A percentile compares a stretch with the other conserved stretches of the same genome.
Conservation (phyloP, 345 rosid species). For the Camelina sativa region DNA sequence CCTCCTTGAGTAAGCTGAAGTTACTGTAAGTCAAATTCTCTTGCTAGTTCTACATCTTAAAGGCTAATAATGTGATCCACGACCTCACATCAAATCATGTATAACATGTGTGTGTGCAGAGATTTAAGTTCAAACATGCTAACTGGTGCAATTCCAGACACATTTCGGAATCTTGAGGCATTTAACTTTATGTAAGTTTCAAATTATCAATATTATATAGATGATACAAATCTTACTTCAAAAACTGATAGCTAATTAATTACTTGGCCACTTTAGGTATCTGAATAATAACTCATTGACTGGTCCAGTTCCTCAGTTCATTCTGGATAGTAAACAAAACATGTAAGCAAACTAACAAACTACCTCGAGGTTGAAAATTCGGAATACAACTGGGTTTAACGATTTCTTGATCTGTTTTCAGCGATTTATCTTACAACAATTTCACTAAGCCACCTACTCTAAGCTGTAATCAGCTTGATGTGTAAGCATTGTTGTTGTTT, state of each 20-base stretch:
- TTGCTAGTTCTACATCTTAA: conserved; percentile 7
- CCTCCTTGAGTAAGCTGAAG: conserved; percentile 37
- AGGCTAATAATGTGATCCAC: conserved; percentile 1
- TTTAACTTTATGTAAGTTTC: conserved; percentile 56
- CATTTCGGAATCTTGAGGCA: conserved; percentile 31
- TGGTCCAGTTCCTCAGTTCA: conserved; percentile 67
- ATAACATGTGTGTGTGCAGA: conserved; percentile 44
- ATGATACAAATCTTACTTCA: background rate
- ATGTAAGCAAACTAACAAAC: conserved; percentile 47
- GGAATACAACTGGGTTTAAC: background rate
- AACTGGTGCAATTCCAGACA: conserved; percentile 58
- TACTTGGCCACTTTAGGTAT: conserved; percentile 52
- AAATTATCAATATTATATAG: background rate
- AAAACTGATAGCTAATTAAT: background rate
- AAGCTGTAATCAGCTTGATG: conserved; percentile 50
- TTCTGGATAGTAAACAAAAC: conserved; percentile 27
- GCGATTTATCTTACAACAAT: conserved; percentile 91
- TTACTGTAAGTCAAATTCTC: conserved; percentile 55
- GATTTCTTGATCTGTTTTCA: conserved; percentile 39
- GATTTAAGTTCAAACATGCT: conserved; percentile 82
- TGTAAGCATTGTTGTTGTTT: conserved; percentile 52
- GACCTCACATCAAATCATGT: conserved; percentile 4
- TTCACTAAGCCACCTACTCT: conserved; percentile 52
- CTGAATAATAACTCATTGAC: conserved; percentile 73
- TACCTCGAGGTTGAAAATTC: background rate